A percentile compares a stretch with the other conserved stretches of the same genome.
These are phyloP conservation scores for Cercospora berteroae DNA, from an alignment of 2,329 filamentous ascomycete genomes.

Conservation along the genomic window DNA sequence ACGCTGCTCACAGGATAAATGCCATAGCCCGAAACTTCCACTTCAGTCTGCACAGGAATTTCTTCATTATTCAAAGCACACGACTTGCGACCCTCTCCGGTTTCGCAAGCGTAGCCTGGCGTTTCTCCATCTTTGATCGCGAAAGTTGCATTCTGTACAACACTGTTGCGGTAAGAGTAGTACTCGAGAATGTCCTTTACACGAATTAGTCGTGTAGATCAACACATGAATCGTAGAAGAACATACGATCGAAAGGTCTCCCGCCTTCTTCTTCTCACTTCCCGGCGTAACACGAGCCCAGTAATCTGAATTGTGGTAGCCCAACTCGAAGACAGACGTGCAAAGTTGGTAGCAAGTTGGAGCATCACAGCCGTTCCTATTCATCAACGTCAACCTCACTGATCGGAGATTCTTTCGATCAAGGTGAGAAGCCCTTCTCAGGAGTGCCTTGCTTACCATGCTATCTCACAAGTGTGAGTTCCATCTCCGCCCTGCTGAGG, in stretches of 20 bases:
- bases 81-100: neutral
- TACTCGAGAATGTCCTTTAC: constrained; percentile 3
- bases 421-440: neutral
- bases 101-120: neutral
- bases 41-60: neutral
- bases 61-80: neutral
- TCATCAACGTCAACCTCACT: neutral
- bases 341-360: constrained; percentile 2
- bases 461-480: neutral
- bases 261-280: neutral
- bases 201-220: neutral
- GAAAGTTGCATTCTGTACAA: constrained; percentile 3
- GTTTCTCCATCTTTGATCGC: neutral
- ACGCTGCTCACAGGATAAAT: constrained; percentile 1
- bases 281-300: constrained; percentile 3
- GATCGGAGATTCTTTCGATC: neutral
- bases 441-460: neutral
- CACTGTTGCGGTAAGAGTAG: constrained; percentile 8
- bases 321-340: neutral
- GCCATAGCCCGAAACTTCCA: neutral
- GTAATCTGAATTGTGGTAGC: neutral
- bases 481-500: constrained; percentile 5
- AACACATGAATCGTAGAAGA: neutral
- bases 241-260: neutral
- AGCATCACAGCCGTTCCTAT: neutral